Percentiles rank a stretch among this genome's conserved stretches.
Conservation (phyloP, 306 rosid species). For the Quercus rubra region DNA sequence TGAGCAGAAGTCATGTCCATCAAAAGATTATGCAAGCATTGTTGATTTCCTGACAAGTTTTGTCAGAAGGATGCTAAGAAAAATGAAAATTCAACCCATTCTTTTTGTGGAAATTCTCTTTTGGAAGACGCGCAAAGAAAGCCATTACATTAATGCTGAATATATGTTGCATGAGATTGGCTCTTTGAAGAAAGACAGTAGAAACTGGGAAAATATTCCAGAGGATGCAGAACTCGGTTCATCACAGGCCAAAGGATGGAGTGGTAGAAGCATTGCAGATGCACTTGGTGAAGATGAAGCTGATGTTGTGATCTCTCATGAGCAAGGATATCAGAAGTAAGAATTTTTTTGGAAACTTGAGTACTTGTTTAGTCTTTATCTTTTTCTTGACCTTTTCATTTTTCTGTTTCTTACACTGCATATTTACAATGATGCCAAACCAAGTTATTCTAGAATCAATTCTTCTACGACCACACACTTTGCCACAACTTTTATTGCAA, state of each 20-base stretch:
- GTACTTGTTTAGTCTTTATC: not conserved
- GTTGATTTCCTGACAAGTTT: conserved; percentile 66
- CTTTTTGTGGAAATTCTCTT: conserved; percentile 86
- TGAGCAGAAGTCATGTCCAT: conserved; percentile 74
- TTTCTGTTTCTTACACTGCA: not conserved
- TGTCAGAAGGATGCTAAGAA: conserved; percentile 81
- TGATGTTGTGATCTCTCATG: conserved; percentile 70
- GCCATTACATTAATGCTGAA: conserved; percentile 84
- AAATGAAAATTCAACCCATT: conserved; percentile 84
- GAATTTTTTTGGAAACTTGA: conserved; percentile 31
- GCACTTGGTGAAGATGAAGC: conserved; percentile 99
- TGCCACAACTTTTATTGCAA: too few relatives aligned
- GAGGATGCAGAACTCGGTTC: conserved; percentile 46
- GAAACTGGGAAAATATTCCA: conserved; percentile 41
- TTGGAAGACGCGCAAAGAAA: conserved; percentile 92
- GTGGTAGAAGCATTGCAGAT: conserved; percentile 70
- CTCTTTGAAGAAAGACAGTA: conserved; percentile 54
- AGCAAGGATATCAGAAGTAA: conserved; percentile 50
- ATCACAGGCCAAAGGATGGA: conserved; percentile 49
- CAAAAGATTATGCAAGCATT: conserved; percentile 51
- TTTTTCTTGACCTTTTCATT: conserved; percentile 8
- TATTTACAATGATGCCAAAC: not conserved
- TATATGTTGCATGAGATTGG: conserved; percentile 79
- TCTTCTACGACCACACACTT: too few relatives aligned
- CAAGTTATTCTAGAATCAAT: not conserved